Evolutionary conservation across 169 alveolate species (phyloP), one percentile per base, ranked within the genome.

Genomic region (Cytauxzoon felis): DNA sequence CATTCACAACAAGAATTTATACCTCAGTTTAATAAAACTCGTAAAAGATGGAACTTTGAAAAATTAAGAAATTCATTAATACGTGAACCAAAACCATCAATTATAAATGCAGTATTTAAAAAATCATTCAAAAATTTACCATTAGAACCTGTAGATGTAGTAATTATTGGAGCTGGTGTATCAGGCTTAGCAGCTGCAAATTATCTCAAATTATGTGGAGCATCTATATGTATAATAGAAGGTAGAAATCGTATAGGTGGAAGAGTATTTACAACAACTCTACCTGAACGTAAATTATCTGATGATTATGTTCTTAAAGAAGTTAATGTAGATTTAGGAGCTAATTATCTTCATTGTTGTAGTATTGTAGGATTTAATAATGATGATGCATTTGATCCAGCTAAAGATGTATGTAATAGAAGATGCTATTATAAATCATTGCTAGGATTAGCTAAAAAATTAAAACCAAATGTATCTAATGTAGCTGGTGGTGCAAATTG

Each of bases 211-310:
- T 58, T 68, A 33, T 66, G 87, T 36, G 80, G 75, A 23, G 80
- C 71, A n/a, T 54, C 62, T 7, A 54, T 80, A 33, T 47, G 71
- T 36, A 65, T 75, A n/a, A 42, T 86, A 9, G 91, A 86, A 50
- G 91, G 87, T 0, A 41, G 91, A 21, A 63, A 86, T 53, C 38
- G 91, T 41, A 70, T 86, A 27, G 91, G 91, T 21, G 91, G 91
- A 8, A 78, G 91, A 40, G 79, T 85, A 1, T 78, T 60, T 40
- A 68, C 91, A 13, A 79, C 91, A 3, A 43, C 23, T 27, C 71
- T 84, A 8, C 85, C 88, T 16, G 54, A 65, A 34, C 21, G 71
- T 40, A 43, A 40, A 34, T 29, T 75, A 45, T 47, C 9, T 9
- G 41, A 48, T 9, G 56, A 47, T 13, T 6, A 42, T 60, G 11